phyloP scores from a whole-genome alignment of 805 yeast species.

The Saccharomycopsis fibuligera region DNA sequence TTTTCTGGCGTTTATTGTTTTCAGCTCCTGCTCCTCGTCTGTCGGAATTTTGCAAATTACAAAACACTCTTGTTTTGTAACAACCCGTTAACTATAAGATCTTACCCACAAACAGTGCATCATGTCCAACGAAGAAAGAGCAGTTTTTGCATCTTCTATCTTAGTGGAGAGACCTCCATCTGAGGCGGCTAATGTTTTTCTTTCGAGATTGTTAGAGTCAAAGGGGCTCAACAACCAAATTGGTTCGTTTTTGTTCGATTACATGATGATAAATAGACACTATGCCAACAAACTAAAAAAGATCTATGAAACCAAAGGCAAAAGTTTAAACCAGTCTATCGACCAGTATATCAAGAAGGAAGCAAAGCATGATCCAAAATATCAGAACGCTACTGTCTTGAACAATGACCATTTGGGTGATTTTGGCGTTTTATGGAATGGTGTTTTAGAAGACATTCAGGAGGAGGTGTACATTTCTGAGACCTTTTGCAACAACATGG shows the following conservation, averaged over 20 bases:
- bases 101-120: neutral
- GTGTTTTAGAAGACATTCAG: conserved; percentile 16
- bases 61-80: no score
- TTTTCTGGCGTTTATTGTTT: no score
- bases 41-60: no score
- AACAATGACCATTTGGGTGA: conserved; percentile 18
- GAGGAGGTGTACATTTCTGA: conserved; percentile 19
- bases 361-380: conserved; percentile 15
- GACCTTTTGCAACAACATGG: conserved; percentile 20
- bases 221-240: conserved; percentile 36
- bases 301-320: conserved; percentile 20
- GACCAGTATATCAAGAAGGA: conserved; percentile 20
- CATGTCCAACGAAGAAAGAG: conserved; percentile 16
- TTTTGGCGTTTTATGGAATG: conserved; percentile 17
- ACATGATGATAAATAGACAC: conserved; percentile 35
- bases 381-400: conserved; percentile 6
- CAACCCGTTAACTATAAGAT: no score
- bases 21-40: no score
- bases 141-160: conserved; percentile 20
- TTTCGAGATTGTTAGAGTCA: conserved; percentile 28
- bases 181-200: conserved; percentile 16
- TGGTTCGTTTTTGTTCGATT: conserved; percentile 39
- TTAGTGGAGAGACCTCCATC: conserved; percentile 15
- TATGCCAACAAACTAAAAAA: conserved; percentile 18
- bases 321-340: conserved; percentile 16